Conservation (phyloP, 805 yeast species). For the Candida coquimbonensis region DNA sequence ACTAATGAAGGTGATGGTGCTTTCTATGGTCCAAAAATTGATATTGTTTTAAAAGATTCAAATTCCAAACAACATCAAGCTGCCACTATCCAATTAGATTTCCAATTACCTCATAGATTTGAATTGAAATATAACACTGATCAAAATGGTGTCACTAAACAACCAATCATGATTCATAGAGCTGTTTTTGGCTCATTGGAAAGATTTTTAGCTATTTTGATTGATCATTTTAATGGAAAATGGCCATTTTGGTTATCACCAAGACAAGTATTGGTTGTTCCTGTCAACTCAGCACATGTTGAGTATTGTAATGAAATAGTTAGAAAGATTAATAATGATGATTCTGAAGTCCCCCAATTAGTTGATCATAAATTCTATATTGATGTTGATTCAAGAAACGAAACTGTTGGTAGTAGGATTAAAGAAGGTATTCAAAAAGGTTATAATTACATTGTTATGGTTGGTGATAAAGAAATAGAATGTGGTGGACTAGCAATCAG, state of each 20-base stretch:
- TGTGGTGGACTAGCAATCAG: slow-evolving; percentile 58
- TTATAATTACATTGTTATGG: slow-evolving; percentile 71
- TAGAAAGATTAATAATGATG: slow-evolving; percentile 40
- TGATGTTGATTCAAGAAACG: slow-evolving; percentile 68
- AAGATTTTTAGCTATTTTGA: slow-evolving; percentile 81
- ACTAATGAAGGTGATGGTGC: slow-evolving; percentile 93
- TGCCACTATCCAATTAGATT: slow-evolving; percentile 92
- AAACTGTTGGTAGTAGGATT: slow-evolving; percentile 73
- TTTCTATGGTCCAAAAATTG: slow-evolving; percentile 93
- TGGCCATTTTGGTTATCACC: slow-evolving; percentile 99
- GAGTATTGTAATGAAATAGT: slow-evolving; percentile 47
- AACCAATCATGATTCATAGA: slow-evolving; percentile 92
- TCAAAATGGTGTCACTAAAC: slow-evolving; percentile 42
- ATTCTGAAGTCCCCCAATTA: slow-evolving; percentile 43
- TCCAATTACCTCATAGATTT: slow-evolving; percentile 86
- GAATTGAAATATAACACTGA: slow-evolving; percentile 56
- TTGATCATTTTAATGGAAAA: slow-evolving; percentile 84
- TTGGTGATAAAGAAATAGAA: slow-evolving; percentile 80
- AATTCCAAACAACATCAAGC: slow-evolving; percentile 82
- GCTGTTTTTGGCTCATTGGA: slow-evolving; percentile 95
- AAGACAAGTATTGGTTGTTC: slow-evolving; percentile 79
- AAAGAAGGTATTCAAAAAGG: slow-evolving; percentile 72
- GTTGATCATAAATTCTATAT: slow-evolving; percentile 58
- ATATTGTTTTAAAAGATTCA: slow-evolving; percentile 74
- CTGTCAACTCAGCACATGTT: slow-evolving; percentile 60